phyloP scores from a whole-genome alignment of 345 rosid genomes.

The Eucalyptus polyanthemos region DNA sequence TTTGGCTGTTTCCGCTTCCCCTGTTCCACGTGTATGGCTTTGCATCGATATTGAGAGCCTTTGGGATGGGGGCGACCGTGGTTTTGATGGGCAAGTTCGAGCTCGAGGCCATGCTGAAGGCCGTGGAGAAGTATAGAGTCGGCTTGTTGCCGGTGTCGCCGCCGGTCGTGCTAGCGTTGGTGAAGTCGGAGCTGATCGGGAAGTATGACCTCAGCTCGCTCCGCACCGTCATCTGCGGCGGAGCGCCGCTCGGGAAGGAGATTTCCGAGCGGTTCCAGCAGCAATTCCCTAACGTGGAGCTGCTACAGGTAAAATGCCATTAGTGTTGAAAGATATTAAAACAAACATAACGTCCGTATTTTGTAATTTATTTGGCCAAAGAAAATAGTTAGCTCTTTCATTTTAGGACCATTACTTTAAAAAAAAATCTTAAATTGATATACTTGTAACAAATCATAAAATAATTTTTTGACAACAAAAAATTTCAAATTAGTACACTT shows the following conservation, averaged over 20 bases:
- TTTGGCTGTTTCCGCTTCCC: constrained; percentile 6
- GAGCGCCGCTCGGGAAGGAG: constrained; percentile 75
- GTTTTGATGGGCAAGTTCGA: constrained; percentile 44
- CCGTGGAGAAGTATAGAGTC: constrained; percentile 45
- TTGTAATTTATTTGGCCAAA: background rate
- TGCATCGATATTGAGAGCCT: constrained; percentile 25
- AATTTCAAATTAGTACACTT: too few species aligned
- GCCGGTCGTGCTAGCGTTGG: constrained; percentile 48
- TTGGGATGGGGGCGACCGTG: constrained; percentile 19
- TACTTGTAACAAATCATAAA: accelerated
- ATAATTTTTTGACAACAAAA: too few species aligned
- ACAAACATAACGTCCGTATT: background rate
- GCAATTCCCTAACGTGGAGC: constrained; percentile 33
- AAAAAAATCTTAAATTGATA: too few species aligned
- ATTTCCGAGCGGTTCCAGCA: constrained; percentile 35
- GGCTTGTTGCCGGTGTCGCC: constrained; percentile 66
- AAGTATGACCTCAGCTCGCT: constrained; percentile 60
- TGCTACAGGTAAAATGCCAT: background rate
- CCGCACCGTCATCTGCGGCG: constrained; percentile 33
- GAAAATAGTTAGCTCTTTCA: background rate
- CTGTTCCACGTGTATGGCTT: constrained; percentile 46
- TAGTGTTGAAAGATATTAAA: background rate
- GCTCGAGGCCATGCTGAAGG: constrained; percentile 31
- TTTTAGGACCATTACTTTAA: background rate
- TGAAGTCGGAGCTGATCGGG: constrained; percentile 45